A percentile compares a stretch with the other conserved stretches of the same genome.
Evolutionary conservation across 2,329 filamentous ascomycete species (phyloP).

Genomic region (Xylariaceae sp.): DNA sequence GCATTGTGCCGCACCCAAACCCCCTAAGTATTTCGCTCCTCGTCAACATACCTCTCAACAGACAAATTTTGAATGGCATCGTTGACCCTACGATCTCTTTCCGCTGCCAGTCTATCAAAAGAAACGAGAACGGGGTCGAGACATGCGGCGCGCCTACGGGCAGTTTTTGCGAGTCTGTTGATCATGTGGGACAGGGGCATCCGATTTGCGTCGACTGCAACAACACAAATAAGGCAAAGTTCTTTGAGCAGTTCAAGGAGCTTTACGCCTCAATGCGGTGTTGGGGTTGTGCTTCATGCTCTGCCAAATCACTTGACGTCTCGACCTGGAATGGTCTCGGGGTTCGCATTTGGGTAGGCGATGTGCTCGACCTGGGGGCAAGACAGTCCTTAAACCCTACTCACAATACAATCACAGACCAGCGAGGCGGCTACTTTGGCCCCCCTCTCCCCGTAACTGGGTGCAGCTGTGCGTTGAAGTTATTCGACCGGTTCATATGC

Average conservation of each 20-base stretch:
- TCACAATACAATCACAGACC: too few species aligned
- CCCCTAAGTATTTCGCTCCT: not conserved
- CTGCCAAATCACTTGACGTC: constrained; percentile 1
- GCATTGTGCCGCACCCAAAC: constrained; percentile 4
- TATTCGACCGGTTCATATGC: constrained; percentile 31
- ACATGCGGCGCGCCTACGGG: not conserved
- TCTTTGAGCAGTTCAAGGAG: not conserved
- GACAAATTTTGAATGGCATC: not conserved
- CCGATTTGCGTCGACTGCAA: constrained; percentile 25
- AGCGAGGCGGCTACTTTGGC: constrained; percentile 5
- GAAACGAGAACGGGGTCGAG: not conserved
- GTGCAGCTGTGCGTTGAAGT: constrained; percentile 33
- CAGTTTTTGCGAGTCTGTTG: constrained; percentile 16
- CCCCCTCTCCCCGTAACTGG: constrained; percentile 27
- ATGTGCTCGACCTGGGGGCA: not conserved
- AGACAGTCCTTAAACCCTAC: too few species aligned
- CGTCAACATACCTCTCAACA: constrained; percentile 1
- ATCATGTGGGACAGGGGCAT: constrained; percentile 1
- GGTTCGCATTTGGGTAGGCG: not conserved
- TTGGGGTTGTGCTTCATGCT: constrained; percentile 32
- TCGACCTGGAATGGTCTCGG: constrained; percentile 1
- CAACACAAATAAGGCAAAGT: constrained; percentile 7
- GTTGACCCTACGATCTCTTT: not conserved
- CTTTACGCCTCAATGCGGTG: constrained; percentile 12
- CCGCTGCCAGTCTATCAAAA: not conserved